Evolutionary conservation across 2,329 filamentous ascomycete genomes (phyloP).

Genomic region (Phyllosticta capitalensis): DNA sequence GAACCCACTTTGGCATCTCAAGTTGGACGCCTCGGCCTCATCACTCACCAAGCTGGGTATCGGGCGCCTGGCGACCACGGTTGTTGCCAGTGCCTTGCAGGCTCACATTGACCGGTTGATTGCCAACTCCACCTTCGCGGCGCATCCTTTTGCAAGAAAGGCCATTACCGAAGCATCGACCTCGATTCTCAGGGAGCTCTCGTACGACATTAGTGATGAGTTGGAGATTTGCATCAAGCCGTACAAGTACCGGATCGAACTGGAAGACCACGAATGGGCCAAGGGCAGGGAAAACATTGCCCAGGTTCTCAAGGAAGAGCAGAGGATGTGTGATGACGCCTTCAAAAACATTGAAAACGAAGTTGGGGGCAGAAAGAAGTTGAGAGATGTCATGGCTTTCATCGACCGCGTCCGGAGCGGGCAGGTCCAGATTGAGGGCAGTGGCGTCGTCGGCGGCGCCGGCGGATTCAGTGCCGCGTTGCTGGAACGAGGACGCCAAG

Average conservation of each 20-base stretch:
- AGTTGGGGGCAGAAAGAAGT: constrained; percentile 73
- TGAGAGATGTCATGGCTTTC: constrained; percentile 82
- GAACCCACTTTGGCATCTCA: constrained; percentile 84
- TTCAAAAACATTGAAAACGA: constrained; percentile 63
- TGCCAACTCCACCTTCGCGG: constrained; percentile 69
- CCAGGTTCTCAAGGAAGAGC: constrained; percentile 73
- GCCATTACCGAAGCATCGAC: constrained; percentile 89
- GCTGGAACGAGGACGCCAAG: constrained; percentile 78
- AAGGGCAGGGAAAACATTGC: constrained; percentile 76
- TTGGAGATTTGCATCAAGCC: constrained; percentile 99
- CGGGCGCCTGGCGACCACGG: constrained; percentile 81
- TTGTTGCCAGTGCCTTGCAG: constrained; percentile 82
- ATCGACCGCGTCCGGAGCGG: constrained; percentile 84
- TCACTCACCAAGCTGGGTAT: constrained; percentile 90
- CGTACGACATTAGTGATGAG: constrained; percentile 95
- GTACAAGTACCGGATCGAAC: constrained; percentile 95
- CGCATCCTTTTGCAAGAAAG: constrained; percentile 83
- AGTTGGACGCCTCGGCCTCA: constrained; percentile 85
- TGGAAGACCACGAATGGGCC: constrained; percentile 82
- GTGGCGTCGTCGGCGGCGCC: constrained; percentile 69
- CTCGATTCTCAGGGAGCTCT: constrained; percentile 83
- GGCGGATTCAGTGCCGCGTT: constrained; percentile 88
- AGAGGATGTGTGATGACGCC: constrained; percentile 73
- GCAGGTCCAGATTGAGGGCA: constrained; percentile 74
- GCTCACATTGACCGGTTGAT: constrained; percentile 72